These are phyloP conservation scores for Pythium insidiosum DNA, from an alignment of 352 stramenopile species.

Conservation along the genomic window DNA sequence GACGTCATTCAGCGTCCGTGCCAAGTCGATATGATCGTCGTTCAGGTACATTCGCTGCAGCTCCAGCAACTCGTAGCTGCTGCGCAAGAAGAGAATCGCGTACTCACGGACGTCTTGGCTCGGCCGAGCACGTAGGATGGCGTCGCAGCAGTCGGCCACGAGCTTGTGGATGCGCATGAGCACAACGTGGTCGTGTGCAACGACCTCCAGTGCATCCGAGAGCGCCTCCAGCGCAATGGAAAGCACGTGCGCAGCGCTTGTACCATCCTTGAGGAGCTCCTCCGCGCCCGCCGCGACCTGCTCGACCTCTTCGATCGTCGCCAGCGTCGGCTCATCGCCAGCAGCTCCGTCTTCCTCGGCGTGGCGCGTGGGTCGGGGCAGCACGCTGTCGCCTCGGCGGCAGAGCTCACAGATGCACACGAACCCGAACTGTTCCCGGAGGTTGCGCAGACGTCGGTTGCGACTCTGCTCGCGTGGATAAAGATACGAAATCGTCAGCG, in stretches of 20 bases:
- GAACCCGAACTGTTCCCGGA: constrained; percentile 92
- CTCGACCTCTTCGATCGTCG: constrained; percentile 50
- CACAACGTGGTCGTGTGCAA: constrained; percentile 79
- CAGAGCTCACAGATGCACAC: constrained; percentile 65
- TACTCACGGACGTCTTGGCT: constrained; percentile 70
- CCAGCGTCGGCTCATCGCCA: constrained; percentile 6
- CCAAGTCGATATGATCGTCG: constrained; percentile 88
- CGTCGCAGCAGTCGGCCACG: constrained; percentile 86
- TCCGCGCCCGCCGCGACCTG: constrained; percentile 49
- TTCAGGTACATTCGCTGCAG: constrained; percentile 81
- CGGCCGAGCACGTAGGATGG: constrained; percentile 59
- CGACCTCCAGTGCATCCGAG: constrained; percentile 75
- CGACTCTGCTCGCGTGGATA: constrained; percentile 87
- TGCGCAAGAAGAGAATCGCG: constrained; percentile 82
- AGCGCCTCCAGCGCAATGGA: constrained; percentile 69
- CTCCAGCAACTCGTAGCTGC: constrained; percentile 81
- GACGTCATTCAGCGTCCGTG: constrained; percentile 88
- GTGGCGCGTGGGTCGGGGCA: constrained; percentile 29
- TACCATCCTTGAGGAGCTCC: constrained; percentile 45
- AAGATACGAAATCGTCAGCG: constrained; percentile 92
- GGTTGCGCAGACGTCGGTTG: constrained; percentile 59
- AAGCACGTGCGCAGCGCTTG: constrained; percentile 42
- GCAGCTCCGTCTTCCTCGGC: constrained; percentile 9
- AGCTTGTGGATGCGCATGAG: constrained; percentile 88
- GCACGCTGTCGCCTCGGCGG: constrained; percentile 54